Conservation (phyloP, 73 alveolate species). For the Durusdinium trenchii region DNA sequence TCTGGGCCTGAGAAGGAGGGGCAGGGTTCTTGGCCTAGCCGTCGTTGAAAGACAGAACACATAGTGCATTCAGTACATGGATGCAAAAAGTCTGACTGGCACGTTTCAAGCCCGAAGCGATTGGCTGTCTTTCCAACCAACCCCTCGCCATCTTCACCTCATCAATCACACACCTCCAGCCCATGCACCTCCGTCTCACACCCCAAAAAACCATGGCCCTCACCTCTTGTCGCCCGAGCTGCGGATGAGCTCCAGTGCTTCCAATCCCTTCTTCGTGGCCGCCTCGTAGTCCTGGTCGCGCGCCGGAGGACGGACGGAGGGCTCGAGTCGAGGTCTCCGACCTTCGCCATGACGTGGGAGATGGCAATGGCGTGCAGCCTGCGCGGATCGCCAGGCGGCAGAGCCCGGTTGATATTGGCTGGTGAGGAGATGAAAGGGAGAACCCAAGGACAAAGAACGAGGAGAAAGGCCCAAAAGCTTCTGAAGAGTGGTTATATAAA, state of each 20-base stretch:
- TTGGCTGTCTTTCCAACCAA: too few species aligned
- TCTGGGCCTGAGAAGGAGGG: too few species aligned
- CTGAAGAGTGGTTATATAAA: too few species aligned
- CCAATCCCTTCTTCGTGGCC: constrained; percentile 69
- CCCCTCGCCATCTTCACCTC: background rate
- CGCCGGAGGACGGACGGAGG: background rate
- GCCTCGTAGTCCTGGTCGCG: constrained; percentile 43
- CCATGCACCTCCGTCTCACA: background rate
- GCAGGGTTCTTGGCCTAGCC: too few species aligned
- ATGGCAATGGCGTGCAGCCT: constrained; percentile 50
- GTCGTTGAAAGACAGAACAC: too few species aligned
- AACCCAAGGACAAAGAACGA: too few species aligned
- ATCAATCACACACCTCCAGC: background rate
- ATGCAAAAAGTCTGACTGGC: too few species aligned
- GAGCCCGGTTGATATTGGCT: too few species aligned
- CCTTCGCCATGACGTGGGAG: constrained; percentile 61
- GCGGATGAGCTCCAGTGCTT: constrained; percentile 64
- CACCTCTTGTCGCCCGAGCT: constrained; percentile 52
- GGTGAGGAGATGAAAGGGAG: too few species aligned
- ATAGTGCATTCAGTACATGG: too few species aligned
- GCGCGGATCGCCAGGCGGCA: background rate
- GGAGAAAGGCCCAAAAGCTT: too few species aligned
- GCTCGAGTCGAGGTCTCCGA: background rate
- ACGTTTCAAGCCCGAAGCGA: too few species aligned
- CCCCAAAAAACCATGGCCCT: background rate